Conservation (phyloP, 208 protist genomes). For the Entamoeba histolytica region DNA sequence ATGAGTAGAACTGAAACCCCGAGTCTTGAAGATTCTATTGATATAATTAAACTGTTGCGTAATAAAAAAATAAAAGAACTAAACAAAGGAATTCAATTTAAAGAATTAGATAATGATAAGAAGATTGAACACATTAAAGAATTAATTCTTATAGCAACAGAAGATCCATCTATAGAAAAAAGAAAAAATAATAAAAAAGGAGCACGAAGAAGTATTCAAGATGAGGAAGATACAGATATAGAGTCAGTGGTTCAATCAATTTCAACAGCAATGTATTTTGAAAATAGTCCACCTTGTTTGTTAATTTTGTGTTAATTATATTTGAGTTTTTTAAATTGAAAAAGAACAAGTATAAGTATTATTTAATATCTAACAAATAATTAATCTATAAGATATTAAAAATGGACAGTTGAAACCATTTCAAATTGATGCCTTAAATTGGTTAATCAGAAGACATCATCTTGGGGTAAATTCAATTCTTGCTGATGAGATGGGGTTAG, state of each 20-base stretch:
- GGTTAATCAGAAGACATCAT: neutral
- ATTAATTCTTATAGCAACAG: neutral
- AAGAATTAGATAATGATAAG: neutral
- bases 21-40: neutral
- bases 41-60: neutral
- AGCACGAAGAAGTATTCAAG: neutral
- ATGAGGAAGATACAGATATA: neutral
- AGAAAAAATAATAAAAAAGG: neutral
- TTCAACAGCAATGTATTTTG: neutral
- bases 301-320: neutral
- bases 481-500: constrained; percentile 93
- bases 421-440: neutral
- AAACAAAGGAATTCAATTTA: neutral
- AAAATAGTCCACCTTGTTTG: neutral
- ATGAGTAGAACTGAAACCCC: neutral
- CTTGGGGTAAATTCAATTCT: constrained; percentile 59
- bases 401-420: neutral
- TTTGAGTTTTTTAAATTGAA: neutral
- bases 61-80: neutral
- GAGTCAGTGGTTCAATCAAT: neutral
- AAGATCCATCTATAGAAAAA: neutral
- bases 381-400: neutral
- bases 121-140: neutral
- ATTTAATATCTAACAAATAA: too few species aligned
- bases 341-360: too few species aligned